Evolutionary conservation across 768 basidiomycete species (phyloP), one percentile per base, ranked within the genome.

Genomic region (Podaxis sp.): DNA sequence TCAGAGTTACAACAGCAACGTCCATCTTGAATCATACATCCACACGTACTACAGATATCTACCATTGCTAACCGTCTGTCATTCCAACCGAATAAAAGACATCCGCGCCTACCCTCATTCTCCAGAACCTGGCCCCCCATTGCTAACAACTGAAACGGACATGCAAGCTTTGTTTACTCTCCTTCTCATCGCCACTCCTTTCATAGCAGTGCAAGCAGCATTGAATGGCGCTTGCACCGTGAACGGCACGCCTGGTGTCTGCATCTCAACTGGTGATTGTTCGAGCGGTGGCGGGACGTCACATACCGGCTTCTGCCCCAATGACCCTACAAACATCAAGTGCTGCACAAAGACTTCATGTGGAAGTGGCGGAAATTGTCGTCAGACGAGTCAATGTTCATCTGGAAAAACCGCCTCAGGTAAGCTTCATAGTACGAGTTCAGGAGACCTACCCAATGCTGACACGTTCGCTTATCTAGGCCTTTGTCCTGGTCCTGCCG

Each of bases 321-420:
- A 66, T 36, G 73, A 73, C 61, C 70, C 71, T 5, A 40, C 70
- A 20, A 58, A 69, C 57, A 66, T 72, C 7, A 59, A 64, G 38
- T 74, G 72, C 58, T 74, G 73, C 67, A 70, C 68, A 11, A 71
- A 72, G 56, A 56, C 63, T 17, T 44, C 41, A 2, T 74, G 73
- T 37, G 67, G 71, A 8, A 51, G 37, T 38, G 71, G 70, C 11
- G 73, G 73, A 11, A 69, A 50, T n/a, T 74, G 73, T 58, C 67
- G 67, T 2, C 69, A 68, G 54, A 60, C 65, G 20, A 69, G 38
- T 52, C 55, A 67, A 3, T 72, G 70, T 51, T 51, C 66, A 2
- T 68, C 62, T 26, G 72, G 70, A 6, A 68, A 68, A 46, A 69
- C 66, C 2, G 60, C 63, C 15, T 64, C 70, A 10, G 72, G 72